These are phyloP conservation scores for Saksenaea oblongispora DNA, from an alignment of 371 early-diverging fungal species.

Conservation along the genomic window DNA sequence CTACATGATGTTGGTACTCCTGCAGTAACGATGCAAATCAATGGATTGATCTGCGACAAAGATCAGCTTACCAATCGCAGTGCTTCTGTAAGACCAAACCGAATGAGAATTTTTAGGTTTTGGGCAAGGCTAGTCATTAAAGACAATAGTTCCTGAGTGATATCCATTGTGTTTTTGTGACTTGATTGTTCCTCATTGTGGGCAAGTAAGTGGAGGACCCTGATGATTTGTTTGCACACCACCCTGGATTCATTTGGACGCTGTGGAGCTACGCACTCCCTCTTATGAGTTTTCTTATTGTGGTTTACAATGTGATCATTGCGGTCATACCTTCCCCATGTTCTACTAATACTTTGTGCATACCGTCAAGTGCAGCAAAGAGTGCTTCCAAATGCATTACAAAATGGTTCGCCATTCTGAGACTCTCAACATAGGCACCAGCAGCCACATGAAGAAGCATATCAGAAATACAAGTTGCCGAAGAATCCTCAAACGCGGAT, in stretches of 20 bases:
- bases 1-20: conserved; percentile 31
- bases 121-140: conserved; percentile 78
- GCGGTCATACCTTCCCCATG: conserved; percentile 16
- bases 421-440: conserved; percentile 78
- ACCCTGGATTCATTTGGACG: conserved; percentile 74
- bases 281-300: background rate
- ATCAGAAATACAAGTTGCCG: conserved; percentile 94
- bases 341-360: conserved; percentile 36
- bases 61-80: conserved; percentile 71
- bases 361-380: conserved; percentile 80
- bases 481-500: conserved; percentile 93
- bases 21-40: conserved; percentile 11
- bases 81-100: conserved; percentile 84
- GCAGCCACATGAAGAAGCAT: conserved; percentile 94
- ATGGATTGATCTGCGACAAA: background rate
- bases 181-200: conserved; percentile 55
- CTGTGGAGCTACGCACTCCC: conserved; percentile 48
- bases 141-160: conserved; percentile 85
- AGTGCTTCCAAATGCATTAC: conserved; percentile 89
- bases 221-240: conserved; percentile 30
- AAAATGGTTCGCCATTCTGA: conserved; percentile 86
- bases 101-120: conserved; percentile 58
- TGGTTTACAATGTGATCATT: no score
- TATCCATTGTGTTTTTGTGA: conserved; percentile 57
- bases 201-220: conserved; percentile 52